Base-by-base conservation (phyloP, 805 yeast genomes). In the Danielia oregonensis region DNA sequence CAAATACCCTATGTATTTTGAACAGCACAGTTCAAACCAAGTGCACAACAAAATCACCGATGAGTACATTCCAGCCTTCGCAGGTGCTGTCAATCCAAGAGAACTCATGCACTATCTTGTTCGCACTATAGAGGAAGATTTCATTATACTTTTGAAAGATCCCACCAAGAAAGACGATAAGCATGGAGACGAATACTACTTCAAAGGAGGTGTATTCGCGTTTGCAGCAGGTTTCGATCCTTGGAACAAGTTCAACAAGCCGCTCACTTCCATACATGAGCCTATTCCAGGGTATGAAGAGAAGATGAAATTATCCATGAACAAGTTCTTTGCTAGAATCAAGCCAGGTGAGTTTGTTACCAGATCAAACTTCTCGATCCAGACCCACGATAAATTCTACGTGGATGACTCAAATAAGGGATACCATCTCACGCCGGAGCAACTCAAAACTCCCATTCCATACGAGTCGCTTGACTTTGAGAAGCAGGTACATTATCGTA, bases 401-500 rank as follows among this genome's bases (percentile, higher is more conserved):
- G 68, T 64, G 3, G 69, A 63, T 41, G 65, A 64, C 36, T 39
- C 54, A 23, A 66, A 67, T 40, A 65, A 65, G 40, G 70, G 72
- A 13, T 65, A 63, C 33, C 59, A 63, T 34, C 41, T 51, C 33
- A 54, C 59, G 5, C 49, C 46, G 21, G 63, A 49, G 10, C 44
- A 47, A 9, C 43, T 42, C 6, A 58, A 55, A 29, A 42, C 36
- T 11, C 57, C 63, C 1, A 26, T 60, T 5, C 49, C 55, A 2
- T 45, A 13, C 14, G 57, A 52, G 12, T 44, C 44, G 5, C 48
- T 67, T 26, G 70, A 67, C 42, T 67, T 67, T 40, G 64, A 68
- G 34, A 67, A 67, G 24, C 58, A 59, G 23, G 74, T 74, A n/a
- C 73, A 68, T 46, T 58, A 78, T 55, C 63, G 86, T 36, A 70